Evolutionary conservation across 2,329 filamentous ascomycete species (phyloP).

Genomic region (Colletotrichum filicis): DNA sequence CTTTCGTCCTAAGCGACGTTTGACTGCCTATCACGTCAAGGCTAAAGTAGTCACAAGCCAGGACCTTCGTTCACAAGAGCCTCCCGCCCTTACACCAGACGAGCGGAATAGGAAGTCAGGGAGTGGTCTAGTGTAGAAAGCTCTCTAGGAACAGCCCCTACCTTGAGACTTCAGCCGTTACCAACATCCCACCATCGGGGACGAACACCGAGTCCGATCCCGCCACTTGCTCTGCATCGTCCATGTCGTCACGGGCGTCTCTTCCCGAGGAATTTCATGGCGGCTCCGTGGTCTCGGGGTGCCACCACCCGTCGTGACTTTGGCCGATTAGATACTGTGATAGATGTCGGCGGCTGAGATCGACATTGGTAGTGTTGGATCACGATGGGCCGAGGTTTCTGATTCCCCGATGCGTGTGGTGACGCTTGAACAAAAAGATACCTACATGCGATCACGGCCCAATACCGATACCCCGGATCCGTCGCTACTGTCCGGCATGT

Average conservation of each 20-base stretch:
- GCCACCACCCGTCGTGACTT: not conserved
- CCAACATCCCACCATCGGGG: slow-evolving; percentile 8
- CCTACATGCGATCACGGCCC: not conserved
- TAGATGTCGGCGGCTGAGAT: not conserved
- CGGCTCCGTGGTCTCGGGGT: not conserved
- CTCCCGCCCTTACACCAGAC: not conserved
- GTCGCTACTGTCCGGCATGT: not conserved
- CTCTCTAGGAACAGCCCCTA: not conserved
- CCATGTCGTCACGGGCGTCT: not conserved
- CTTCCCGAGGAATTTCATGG: not conserved
- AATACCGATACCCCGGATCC: not conserved
- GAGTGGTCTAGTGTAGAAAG: not conserved
- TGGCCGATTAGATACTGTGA: not conserved
- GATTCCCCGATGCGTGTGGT: not conserved
- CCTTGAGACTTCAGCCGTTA: not conserved
- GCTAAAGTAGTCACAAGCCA: not conserved
- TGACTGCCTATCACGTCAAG: not conserved
- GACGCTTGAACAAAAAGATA: not conserved
- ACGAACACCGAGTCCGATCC: not conserved
- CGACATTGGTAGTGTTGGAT: not conserved
- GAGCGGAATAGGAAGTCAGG: not conserved
- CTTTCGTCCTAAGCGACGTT: slow-evolving; percentile 13
- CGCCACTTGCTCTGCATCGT: not conserved
- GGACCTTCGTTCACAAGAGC: not conserved
- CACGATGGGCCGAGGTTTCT: slow-evolving; percentile 2